phyloP scores from a whole-genome alignment of 768 basidiomycete genomes.

The Termitomyces eurrhizus region DNA sequence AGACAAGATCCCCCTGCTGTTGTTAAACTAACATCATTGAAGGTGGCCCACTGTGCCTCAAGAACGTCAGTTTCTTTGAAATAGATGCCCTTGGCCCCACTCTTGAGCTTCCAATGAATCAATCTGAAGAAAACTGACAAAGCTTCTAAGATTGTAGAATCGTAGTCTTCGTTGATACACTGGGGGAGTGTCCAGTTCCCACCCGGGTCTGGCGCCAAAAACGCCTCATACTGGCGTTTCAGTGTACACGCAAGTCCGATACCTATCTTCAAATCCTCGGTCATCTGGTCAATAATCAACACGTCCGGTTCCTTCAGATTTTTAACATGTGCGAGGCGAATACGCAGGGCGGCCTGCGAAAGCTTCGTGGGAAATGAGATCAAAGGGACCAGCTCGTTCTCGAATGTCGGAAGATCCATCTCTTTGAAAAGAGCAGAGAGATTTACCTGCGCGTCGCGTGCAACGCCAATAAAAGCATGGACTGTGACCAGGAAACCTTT shows the following conservation, averaged over 20 bases:
- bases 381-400: constrained; percentile 82
- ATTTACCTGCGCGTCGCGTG: constrained; percentile 83
- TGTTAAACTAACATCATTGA: constrained; percentile 88
- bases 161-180: constrained; percentile 89
- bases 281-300: constrained; percentile 91
- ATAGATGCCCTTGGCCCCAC: constrained; percentile 85
- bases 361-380: constrained; percentile 97
- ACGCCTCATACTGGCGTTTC: constrained; percentile 91
- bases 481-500: constrained; percentile 86
- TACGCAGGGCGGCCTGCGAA: constrained; percentile 85
- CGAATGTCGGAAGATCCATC: constrained; percentile 91
- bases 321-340: constrained; percentile 85
- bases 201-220: constrained; percentile 80
- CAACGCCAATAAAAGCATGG: constrained; percentile 78
- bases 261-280: constrained; percentile 87
- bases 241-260: constrained; percentile 93
- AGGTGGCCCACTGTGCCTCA: constrained; percentile 93
- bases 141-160: constrained; percentile 82
- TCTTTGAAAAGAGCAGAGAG: constrained; percentile 71
- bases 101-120: constrained; percentile 94
- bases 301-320: constrained; percentile 86
- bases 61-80: constrained; percentile 99
- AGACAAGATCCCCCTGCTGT: constrained; percentile 83
- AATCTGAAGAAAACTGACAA: constrained; percentile 89
- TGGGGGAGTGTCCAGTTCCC: constrained; percentile 87